Conservation (phyloP, 1,139 yeast species). For the Lodderomyces jiufengensis region DNA sequence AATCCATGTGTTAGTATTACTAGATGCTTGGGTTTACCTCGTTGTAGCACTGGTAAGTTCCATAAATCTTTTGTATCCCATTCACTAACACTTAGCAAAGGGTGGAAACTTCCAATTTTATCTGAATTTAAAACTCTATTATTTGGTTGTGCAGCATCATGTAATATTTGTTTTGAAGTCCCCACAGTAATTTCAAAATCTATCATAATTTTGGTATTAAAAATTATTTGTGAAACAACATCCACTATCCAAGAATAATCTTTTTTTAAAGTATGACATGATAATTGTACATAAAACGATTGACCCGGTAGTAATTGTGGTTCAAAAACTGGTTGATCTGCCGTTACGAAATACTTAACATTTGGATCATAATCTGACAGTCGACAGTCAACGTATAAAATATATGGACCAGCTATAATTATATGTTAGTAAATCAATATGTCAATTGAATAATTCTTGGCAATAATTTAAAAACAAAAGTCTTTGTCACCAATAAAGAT, state of each 20-base stretch:
- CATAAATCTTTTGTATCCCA: conserved; percentile 71
- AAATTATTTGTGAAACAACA: conserved; percentile 79
- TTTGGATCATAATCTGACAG: conserved; percentile 60
- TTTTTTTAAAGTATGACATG: conserved; percentile 32
- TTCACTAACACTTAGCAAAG: conserved; percentile 39
- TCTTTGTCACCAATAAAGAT: too few species aligned
- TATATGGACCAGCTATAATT: conserved; percentile 70
- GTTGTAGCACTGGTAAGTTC: conserved; percentile 52
- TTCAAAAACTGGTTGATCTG: conserved; percentile 66
- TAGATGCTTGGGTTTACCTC: conserved; percentile 57
- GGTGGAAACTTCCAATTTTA: conserved; percentile 27
- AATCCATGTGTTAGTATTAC: conserved; percentile 87
- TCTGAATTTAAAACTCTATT: conserved; percentile 27
- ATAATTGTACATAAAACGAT: conserved; percentile 46
- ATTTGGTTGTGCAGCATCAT: conserved; percentile 27
- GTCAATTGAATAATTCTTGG: too few species aligned
- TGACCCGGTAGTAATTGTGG: conserved; percentile 67
- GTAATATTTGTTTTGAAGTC: conserved; percentile 42
- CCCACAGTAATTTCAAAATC: conserved; percentile 69
- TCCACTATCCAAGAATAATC: conserved; percentile 78
- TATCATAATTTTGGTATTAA: conserved; percentile 65
- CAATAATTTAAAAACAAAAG: too few species aligned
- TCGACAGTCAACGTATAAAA: conserved; percentile 80
- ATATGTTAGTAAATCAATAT: too few species aligned
- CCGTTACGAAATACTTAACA: conserved; percentile 53